Evolutionary conservation across 1,284 basidiomycete genomes (phyloP).

Genomic region (Rhodotorula mucilaginosa): DNA sequence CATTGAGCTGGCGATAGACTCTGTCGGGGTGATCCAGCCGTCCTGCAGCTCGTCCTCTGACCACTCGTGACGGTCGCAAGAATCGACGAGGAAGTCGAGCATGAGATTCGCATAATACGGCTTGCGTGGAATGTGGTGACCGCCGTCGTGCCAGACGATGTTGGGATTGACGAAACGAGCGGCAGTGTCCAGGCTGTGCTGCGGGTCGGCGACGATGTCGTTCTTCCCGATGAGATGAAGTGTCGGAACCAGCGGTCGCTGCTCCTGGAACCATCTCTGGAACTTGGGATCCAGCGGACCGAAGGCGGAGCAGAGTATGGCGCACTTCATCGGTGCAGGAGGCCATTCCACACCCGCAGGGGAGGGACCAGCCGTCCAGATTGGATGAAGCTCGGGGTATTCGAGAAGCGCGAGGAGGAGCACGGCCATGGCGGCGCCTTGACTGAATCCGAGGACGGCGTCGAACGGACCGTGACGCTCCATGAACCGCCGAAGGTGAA

Average conservation of each 20-base stretch:
- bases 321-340: neutral
- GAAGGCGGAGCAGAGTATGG: neutral
- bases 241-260: neutral
- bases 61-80: neutral
- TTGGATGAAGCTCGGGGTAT: conserved; percentile 3
- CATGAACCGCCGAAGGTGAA: neutral
- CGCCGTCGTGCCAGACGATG: conserved; percentile 14
- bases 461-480: conserved; percentile 13
- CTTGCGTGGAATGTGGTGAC: conserved; percentile 14
- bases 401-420: conserved; percentile 4
- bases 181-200: neutral
- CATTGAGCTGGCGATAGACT: conserved; percentile 1
- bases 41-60: neutral
- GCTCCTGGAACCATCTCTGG: neutral
- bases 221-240: conserved; percentile 6
- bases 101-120: neutral
- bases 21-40: conserved; percentile 6
- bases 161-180: neutral
- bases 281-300: neutral
- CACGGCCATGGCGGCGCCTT: conserved; percentile 1
- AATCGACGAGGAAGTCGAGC: conserved; percentile 4
- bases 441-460: conserved; percentile 10
- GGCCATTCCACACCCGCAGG: neutral
- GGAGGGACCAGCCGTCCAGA: neutral
- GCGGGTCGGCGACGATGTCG: neutral